Evolutionary conservation across 169 alveolate genomes (phyloP).

Genomic region (Plasmodium coatneyi): DNA sequence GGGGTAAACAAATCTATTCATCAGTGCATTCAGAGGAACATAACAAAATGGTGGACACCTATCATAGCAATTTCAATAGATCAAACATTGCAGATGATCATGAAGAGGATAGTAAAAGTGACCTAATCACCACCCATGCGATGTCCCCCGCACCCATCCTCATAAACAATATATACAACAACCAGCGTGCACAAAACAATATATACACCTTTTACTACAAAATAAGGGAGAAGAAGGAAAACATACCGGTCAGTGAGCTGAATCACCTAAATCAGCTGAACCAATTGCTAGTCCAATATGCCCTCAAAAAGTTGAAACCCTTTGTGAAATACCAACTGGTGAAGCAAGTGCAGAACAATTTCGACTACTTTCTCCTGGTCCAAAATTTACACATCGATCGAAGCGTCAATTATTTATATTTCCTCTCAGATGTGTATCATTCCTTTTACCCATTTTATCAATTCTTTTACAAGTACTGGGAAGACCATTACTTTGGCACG

Average conservation of each 20-base stretch:
- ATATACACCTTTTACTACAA: conserved; percentile 42
- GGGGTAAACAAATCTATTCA: neutral
- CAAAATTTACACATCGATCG: conserved; percentile 63
- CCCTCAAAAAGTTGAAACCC: conserved; percentile 16
- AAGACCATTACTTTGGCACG: conserved; percentile 13
- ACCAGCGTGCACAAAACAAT: conserved; percentile 34
- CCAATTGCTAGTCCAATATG: conserved; percentile 29
- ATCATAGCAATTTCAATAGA: neutral
- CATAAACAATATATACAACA: conserved; percentile 26
- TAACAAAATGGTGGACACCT: neutral
- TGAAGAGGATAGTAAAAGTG: neutral
- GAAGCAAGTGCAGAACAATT: conserved; percentile 29
- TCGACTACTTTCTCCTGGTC: conserved; percentile 35
- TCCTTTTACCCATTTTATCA: conserved; percentile 52
- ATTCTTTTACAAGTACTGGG: conserved; percentile 60
- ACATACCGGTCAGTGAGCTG: conserved; percentile 8
- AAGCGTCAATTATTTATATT: conserved; percentile 32
- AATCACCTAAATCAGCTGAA: neutral
- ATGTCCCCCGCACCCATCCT: conserved; percentile 6
- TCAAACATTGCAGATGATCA: neutral
- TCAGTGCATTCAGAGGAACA: neutral
- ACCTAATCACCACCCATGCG: neutral
- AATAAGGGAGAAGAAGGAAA: conserved; percentile 48
- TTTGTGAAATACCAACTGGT: conserved; percentile 15
- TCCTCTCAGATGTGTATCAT: conserved; percentile 50